Conservation (phyloP, 306 rosid genomes). For the Begonia masoniana region DNA sequence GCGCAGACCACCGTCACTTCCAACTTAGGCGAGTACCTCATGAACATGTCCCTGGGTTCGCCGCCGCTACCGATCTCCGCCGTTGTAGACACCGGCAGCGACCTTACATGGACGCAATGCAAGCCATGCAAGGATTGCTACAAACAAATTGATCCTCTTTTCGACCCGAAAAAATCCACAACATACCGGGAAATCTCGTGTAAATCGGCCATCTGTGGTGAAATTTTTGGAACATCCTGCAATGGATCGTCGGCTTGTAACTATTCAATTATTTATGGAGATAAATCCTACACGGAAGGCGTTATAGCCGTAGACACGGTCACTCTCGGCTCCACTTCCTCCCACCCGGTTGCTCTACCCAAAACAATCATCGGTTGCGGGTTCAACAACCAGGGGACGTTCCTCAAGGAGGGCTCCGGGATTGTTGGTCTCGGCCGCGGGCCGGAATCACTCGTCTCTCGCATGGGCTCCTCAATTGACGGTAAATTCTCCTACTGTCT, state of each 20-base stretch:
- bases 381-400: slow-evolving; percentile 6
- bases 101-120: slow-evolving; percentile 47
- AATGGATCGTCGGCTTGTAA: slow-evolving; percentile 2
- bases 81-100: slow-evolving; percentile 45
- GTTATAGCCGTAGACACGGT: slow-evolving; percentile 29
- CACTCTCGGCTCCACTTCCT: slow-evolving; percentile 21
- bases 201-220: background rate
- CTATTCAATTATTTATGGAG: slow-evolving; percentile 15
- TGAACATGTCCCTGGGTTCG: slow-evolving; percentile 35
- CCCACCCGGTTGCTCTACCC: slow-evolving; percentile 8
- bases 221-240: background rate
- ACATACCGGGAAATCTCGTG: slow-evolving; percentile 17
- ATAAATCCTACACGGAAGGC: slow-evolving; percentile 13
- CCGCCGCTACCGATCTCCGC: slow-evolving; percentile 28
- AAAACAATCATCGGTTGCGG: slow-evolving; percentile 36
- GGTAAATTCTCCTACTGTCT: slow-evolving; percentile 53
- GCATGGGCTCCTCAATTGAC: slow-evolving; percentile 9
- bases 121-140: slow-evolving; percentile 28
- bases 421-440: slow-evolving; percentile 48
- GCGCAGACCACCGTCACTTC: background rate
- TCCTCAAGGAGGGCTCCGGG: slow-evolving; percentile 10
- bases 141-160: slow-evolving; percentile 24
- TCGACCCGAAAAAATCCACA: slow-evolving; percentile 25
- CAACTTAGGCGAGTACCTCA: slow-evolving; percentile 19
- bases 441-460: slow-evolving; percentile 19